Conservation (phyloP, 2,329 filamentous ascomycete species). For the Cadophora sp. region DNA sequence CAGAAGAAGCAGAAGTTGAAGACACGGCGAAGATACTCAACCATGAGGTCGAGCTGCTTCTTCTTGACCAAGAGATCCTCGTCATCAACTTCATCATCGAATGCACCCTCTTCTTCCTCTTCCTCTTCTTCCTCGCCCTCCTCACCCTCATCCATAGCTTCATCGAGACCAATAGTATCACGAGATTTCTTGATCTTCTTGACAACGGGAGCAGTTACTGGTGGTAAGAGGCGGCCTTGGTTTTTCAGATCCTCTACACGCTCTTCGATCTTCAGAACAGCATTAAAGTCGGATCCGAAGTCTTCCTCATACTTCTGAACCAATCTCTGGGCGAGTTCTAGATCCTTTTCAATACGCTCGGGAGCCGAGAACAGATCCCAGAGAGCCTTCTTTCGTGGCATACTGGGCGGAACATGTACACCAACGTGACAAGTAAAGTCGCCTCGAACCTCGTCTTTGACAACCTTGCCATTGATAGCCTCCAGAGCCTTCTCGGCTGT, state of each 20-base stretch:
- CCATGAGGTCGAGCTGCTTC: constrained; percentile 94
- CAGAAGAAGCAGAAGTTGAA: constrained; percentile 99
- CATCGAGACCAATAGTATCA: constrained; percentile 62
- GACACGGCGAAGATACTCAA: constrained; percentile 94
- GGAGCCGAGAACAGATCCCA: constrained; percentile 97
- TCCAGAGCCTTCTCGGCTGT: constrained; percentile 88
- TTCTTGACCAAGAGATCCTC: constrained; percentile 91
- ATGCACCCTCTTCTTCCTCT: constrained; percentile 69
- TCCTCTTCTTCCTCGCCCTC: constrained; percentile 70
- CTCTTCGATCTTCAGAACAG: constrained; percentile 81
- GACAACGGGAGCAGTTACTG: constrained; percentile 56
- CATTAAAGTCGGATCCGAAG: constrained; percentile 78
- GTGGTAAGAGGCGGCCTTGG: constrained; percentile 78
- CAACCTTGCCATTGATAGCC: constrained; percentile 96
- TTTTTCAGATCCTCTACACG: constrained; percentile 81
- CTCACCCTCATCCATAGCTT: constrained; percentile 66
- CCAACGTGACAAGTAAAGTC: constrained; percentile 98
- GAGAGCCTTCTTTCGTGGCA: constrained; percentile 90
- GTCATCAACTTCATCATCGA: constrained; percentile 84
- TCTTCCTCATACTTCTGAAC: constrained; percentile 86
- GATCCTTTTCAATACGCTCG: constrained; percentile 89
- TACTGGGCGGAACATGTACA: constrained; percentile 86
- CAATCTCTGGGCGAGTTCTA: constrained; percentile 81
- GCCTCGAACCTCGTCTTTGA: constrained; percentile 90
- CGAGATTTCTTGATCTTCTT: constrained; percentile 69